phyloP scores from a whole-genome alignment of 371 early-diverging fungal genomes.

The Mortierella sp. region DNA sequence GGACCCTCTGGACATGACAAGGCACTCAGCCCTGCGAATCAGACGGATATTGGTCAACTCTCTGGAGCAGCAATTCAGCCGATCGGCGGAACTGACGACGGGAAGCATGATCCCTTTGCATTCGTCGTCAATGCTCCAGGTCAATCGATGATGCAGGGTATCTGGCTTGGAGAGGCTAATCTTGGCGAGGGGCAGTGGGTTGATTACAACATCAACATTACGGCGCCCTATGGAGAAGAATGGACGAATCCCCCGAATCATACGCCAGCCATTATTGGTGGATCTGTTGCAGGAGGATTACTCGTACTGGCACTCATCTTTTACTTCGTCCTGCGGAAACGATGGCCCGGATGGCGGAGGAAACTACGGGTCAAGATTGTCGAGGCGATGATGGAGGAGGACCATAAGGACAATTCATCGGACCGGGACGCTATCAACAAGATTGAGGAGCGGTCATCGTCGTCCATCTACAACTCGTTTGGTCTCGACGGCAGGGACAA shows the following conservation, averaged over 20 bases:
- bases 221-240: constrained; percentile 6
- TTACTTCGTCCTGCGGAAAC: constrained; percentile 1
- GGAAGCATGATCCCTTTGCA: constrained; percentile 9
- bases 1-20: background rate
- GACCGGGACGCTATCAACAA: constrained; percentile 13
- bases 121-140: background rate
- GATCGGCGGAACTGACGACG: constrained; percentile 7
- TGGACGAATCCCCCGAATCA: background rate
- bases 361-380: constrained; percentile 16
- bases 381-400: constrained; percentile 8
- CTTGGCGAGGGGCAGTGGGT: background rate
- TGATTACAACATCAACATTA: constrained; percentile 18
- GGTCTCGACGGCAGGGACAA: constrained; percentile 17
- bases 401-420: background rate
- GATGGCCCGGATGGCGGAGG: constrained; percentile 24
- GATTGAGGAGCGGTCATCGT: constrained; percentile 12
- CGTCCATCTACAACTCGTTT: background rate
- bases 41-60: background rate
- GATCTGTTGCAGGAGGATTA: constrained; percentile 17
- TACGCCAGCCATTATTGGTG: constrained; percentile 23
- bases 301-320: background rate
- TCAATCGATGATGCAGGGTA: background rate
- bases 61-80: constrained; percentile 16
- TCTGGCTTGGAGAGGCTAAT: background rate
- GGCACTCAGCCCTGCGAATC: background rate